A percentile compares a stretch with the other conserved stretches of the same genome.
Conservation (phyloP, 192 early-diverging fungal species). For the Coemansia guatemalensis region DNA sequence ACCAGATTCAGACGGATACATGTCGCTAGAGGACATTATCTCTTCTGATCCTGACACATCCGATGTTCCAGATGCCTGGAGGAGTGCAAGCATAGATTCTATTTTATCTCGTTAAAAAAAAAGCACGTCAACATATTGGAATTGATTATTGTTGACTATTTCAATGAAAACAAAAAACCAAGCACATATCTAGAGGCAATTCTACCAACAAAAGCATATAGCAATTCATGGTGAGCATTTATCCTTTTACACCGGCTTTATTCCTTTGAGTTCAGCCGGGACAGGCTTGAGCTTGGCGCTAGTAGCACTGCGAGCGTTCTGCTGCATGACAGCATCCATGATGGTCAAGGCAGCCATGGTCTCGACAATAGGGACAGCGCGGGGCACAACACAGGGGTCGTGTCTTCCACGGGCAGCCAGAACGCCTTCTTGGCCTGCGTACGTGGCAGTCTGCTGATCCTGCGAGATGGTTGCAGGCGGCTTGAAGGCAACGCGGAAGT, state of each 20-base stretch:
- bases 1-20: conserved; percentile 16
- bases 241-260: conserved; percentile 25
- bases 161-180: no score
- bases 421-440: conserved; percentile 75
- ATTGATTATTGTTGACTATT: neutral
- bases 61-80: conserved; percentile 18
- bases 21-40: conserved; percentile 39
- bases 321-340: conserved; percentile 74
- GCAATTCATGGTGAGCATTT: neutral
- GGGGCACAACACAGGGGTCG: conserved; percentile 95
- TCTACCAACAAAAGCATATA: neutral
- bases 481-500: conserved; percentile 98
- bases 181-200: no score
- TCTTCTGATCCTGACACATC: conserved; percentile 37
- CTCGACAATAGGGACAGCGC: conserved; percentile 98
- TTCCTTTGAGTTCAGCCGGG: conserved; percentile 39
- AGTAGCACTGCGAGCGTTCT: conserved; percentile 44
- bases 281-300: conserved; percentile 36
- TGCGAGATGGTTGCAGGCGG: conserved; percentile 94
- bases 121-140: no score
- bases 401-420: conserved; percentile 92
- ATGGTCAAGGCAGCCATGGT: conserved; percentile 91
- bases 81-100: neutral
- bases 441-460: conserved; percentile 85
- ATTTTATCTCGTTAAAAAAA: neutral